These are phyloP conservation scores for Pleurotus salmoneostramineus DNA, from an alignment of 768 basidiomycete species.

Conservation along the genomic window DNA sequence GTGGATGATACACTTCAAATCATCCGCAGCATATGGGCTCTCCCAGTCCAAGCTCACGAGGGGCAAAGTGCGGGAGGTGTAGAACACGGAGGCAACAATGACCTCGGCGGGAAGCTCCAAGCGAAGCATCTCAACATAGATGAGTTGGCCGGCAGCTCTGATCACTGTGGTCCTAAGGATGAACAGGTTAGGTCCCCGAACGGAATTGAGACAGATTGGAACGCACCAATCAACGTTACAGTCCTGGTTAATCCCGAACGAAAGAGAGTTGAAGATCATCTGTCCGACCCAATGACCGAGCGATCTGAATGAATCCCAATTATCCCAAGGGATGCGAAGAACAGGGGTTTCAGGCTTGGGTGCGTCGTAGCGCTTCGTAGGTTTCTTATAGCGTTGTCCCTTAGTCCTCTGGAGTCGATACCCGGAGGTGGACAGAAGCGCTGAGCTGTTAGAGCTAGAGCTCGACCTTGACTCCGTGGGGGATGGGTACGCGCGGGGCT, in stretches of 20 bases:
- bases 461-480: background rate
- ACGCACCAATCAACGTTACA: background rate
- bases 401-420: background rate
- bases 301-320: background rate
- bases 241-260: background rate
- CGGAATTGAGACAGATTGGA: background rate
- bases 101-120: background rate
- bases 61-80: background rate
- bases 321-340: background rate
- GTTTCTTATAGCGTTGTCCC: background rate
- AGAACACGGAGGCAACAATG: background rate
- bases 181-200: background rate
- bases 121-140: conserved; percentile 1
- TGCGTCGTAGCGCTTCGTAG: background rate
- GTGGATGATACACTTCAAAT: background rate
- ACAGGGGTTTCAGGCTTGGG: background rate
- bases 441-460: background rate
- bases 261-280: background rate
- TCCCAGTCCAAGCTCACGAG: background rate
- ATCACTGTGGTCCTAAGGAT: background rate
- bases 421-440: background rate
- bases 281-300: background rate
- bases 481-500: background rate
- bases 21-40: background rate
- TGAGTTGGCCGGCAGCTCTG: background rate